Evolutionary conservation across 148 eudicot species (phyloP).

Genomic region (Camellia granthamiana): DNA sequence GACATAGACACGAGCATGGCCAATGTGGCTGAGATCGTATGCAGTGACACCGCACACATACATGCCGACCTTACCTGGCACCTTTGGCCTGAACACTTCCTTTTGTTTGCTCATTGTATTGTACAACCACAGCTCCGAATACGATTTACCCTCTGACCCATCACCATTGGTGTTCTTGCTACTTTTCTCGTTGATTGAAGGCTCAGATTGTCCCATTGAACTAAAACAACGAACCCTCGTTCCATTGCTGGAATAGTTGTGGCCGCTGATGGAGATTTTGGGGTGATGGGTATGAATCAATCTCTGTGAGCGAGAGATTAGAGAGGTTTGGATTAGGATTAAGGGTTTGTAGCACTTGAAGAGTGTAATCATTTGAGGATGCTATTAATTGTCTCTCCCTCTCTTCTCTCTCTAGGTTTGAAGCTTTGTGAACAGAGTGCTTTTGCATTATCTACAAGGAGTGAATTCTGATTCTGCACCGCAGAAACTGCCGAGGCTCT

Average conservation of each 20-base stretch:
- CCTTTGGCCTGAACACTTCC: constrained; percentile 66
- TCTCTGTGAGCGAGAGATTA: neutral
- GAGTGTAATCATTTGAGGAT: constrained; percentile 12
- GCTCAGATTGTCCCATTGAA: constrained; percentile 1
- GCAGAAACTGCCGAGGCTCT: neutral
- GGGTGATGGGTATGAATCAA: neutral
- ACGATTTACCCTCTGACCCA: neutral
- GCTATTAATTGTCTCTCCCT: neutral
- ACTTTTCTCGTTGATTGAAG: neutral
- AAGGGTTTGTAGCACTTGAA: constrained; percentile 30
- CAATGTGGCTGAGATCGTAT: constrained; percentile 95
- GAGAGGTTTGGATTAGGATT: constrained; percentile 8
- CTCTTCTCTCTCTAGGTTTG: neutral
- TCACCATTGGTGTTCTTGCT: neutral
- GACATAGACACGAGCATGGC: constrained; percentile 90
- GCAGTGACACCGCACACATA: constrained; percentile 95
- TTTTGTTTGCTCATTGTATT: constrained; percentile 74
- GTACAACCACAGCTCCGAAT: constrained; percentile 49
- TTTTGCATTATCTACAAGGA: neutral
- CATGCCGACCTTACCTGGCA: constrained; percentile 82
- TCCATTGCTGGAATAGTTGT: neutral
- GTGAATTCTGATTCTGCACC: neutral
- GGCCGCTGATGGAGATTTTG: neutral
- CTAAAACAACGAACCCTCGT: neutral
- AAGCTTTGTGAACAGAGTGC: neutral